These are phyloP conservation scores for Salisapilia sapeloensis DNA, from an alignment of 352 stramenopile species.

Conservation along the genomic window DNA sequence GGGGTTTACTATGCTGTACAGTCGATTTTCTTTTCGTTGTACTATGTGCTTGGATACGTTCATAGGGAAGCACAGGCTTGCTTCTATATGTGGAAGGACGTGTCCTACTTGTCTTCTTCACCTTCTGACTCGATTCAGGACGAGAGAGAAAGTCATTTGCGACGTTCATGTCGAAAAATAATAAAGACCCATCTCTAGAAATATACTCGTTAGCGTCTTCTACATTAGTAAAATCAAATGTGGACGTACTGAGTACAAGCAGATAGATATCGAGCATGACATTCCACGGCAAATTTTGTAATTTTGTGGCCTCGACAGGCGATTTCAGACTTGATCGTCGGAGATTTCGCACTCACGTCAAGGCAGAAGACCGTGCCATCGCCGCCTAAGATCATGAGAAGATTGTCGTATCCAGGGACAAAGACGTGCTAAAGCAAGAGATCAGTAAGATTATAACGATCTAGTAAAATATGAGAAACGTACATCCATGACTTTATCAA, in stretches of 20 bases:
- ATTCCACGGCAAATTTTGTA: slow-evolving; percentile 49
- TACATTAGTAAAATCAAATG: too few species aligned
- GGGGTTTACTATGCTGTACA: background rate
- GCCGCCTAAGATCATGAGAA: slow-evolving; percentile 48
- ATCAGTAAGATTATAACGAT: background rate
- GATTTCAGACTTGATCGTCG: slow-evolving; percentile 64
- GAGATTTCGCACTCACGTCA: slow-evolving; percentile 38
- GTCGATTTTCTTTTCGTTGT: too few species aligned
- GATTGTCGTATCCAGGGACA: slow-evolving; percentile 29
- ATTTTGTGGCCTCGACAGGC: slow-evolving; percentile 28
- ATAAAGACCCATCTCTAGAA: slow-evolving; percentile 47
- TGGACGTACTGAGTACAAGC: slow-evolving; percentile 36
- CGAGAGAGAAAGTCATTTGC: too few species aligned
- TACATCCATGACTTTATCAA: slow-evolving; percentile 48
- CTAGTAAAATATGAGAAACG: slow-evolving; percentile 1
- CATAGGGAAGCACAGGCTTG: too few species aligned
- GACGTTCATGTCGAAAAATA: slow-evolving; percentile 74
- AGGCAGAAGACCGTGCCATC: slow-evolving; percentile 60
- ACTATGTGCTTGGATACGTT: too few species aligned
- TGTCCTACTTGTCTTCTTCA: slow-evolving; percentile 1
- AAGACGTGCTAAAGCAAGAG: slow-evolving; percentile 31
- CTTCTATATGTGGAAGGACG: too few species aligned
- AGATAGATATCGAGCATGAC: slow-evolving; percentile 46
- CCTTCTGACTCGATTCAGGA: too few species aligned
- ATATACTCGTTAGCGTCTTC: too few species aligned